These are phyloP conservation scores for Boletus insuetus DNA, from an alignment of 768 basidiomycete species.

Conservation along the genomic window DNA sequence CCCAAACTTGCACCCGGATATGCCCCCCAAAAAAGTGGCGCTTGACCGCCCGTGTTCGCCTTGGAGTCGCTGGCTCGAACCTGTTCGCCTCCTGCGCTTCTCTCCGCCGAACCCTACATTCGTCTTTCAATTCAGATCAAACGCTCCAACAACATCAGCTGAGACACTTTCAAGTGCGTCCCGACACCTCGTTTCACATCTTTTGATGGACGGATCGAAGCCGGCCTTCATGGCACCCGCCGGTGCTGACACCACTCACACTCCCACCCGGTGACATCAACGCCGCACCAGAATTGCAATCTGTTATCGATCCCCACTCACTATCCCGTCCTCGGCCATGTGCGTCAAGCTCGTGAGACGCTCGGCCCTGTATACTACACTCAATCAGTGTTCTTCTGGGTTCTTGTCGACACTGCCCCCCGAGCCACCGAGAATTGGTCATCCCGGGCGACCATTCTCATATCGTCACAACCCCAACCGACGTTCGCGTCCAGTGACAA, in stretches of 20 bases:
- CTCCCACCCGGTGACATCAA: conserved; percentile 8
- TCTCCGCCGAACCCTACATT: neutral
- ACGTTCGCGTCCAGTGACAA: neutral
- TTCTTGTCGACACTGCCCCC: neutral
- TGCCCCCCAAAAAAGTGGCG: neutral
- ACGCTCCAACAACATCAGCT: too few relatives aligned
- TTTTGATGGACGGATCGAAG: conserved; percentile 1
- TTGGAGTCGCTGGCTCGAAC: neutral
- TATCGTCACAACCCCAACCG: neutral
- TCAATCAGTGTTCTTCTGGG: too few relatives aligned
- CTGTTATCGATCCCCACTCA: neutral
- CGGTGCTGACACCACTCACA: neutral
- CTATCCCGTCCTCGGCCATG: neutral
- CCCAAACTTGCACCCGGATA: neutral
- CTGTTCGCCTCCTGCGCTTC: neutral
- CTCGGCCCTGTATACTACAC: too few relatives aligned
- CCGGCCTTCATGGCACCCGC: conserved; percentile 18
- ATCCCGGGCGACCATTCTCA: neutral
- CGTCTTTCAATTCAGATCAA: conserved; percentile 5
- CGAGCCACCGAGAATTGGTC: neutral
- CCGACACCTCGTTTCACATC: conserved; percentile 15
- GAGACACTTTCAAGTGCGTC: conserved; percentile 20
- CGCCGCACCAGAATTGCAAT: neutral
- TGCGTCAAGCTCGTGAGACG: neutral
- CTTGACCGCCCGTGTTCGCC: conserved; percentile 2